A percentile compares a stretch with the other conserved stretches of the same genome.
phyloP scores from a whole-genome alignment of 2,329 filamentous ascomycete species.

The Elsinoe perseae region DNA sequence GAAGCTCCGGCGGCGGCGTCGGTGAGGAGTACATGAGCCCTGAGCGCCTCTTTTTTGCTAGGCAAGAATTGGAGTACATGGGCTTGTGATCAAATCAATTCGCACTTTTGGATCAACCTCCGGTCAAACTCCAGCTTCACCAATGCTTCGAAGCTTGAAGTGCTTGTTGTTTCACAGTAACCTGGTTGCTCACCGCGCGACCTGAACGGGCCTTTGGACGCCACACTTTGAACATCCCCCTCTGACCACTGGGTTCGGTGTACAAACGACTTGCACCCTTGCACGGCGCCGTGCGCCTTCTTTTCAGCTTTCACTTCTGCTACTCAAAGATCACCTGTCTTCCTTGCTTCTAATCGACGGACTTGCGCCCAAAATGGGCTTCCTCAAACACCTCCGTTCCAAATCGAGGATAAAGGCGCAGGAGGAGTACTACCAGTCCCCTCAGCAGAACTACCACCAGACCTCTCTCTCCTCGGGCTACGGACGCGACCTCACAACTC shows the following conservation, averaged over 20 bases:
- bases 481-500: slow-evolving; percentile 37
- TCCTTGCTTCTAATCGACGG: slow-evolving; percentile 4
- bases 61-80: neutral
- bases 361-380: slow-evolving; percentile 34
- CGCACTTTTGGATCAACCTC: neutral
- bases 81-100: neutral
- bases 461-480: slow-evolving; percentile 16
- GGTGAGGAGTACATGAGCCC: neutral
- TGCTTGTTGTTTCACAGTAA: slow-evolving; percentile 1
- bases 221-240: slow-evolving; percentile 7
- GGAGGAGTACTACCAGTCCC: slow-evolving; percentile 15
- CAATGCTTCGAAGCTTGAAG: neutral
- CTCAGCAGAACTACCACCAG: slow-evolving; percentile 16
- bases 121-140: neutral
- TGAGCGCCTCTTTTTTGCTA: neutral
- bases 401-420: slow-evolving; percentile 34
- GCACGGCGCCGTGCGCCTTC: neutral
- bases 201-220: neutral
- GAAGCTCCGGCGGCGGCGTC: neutral
- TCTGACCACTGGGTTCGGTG: neutral
- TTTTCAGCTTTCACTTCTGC: neutral
- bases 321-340: neutral
- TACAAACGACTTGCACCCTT: no score
- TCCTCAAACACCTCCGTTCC: slow-evolving; percentile 43
- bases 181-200: slow-evolving; percentile 2